Evolutionary conservation across 2,329 filamentous ascomycete genomes (phyloP), one percentile per base, ranked within the genome.

Genomic region (Mycosphaerelloides madeirae): DNA sequence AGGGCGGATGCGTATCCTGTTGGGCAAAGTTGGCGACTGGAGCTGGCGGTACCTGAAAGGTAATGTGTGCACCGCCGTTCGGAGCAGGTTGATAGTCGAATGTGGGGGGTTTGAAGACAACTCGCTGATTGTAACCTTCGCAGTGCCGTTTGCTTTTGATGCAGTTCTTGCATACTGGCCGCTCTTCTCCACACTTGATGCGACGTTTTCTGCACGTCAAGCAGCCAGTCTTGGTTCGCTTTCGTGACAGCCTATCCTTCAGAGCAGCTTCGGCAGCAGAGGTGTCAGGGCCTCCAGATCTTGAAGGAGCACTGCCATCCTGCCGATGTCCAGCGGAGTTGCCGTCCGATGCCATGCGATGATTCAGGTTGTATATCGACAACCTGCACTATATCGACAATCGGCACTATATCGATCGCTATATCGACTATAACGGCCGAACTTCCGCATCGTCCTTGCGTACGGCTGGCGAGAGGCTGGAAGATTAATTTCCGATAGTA

Each of bases 141-240:
- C 87, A 94, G 54, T 81, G 75, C 12, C 87, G 78, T 66, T 90
- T 91, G 14, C 86, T 91, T 62, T 91, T 93, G 69, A 85, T 81
- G 68, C 87, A 94, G 61, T 94, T 94, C 60, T 77, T 81, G 68
- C 87, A 93, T 20, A 78, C 84, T 19, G 87, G 87, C 38, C 84
- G 79, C 59, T 88, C 87, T 65, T 97, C 93, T 50, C 93, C 93
- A 66, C 93, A 98, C 69, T 97, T 98, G 68, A 98, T 97, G 13
- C 93, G 85, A 41, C 93, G 84, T 68, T 87, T 91, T 52, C 93
- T 85, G 69, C 93, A 98, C 46, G 93, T 96, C 49, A 95, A 69
- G 64, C 90, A 96, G 12, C 90, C 90, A 2, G 90, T 95, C 70
- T 96, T 96, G 40, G 90, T 95, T 58, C 90, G 76, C 65, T 83